phyloP scores from a whole-genome alignment of 2,329 filamentous ascomycete species.

The Xylaria sp. region DNA sequence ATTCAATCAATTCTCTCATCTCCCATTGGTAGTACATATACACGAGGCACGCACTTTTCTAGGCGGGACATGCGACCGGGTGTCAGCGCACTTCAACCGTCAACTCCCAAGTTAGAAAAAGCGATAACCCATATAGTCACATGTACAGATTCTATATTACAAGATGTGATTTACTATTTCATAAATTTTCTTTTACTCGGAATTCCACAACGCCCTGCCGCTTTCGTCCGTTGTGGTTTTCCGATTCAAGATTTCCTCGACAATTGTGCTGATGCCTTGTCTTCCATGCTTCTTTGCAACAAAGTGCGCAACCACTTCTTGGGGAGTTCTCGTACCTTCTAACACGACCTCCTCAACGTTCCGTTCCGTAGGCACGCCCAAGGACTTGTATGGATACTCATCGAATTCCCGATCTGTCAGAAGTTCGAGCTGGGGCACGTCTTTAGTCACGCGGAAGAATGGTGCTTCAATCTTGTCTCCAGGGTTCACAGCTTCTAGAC shows the following conservation, averaged over 20 bases:
- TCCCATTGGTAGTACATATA: background rate
- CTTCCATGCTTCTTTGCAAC: slow-evolving; percentile 68
- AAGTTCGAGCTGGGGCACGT: slow-evolving; percentile 64
- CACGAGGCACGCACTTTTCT: background rate
- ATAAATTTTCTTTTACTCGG: slow-evolving; percentile 9
- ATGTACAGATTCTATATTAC: slow-evolving; percentile 34
- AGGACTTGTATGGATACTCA: slow-evolving; percentile 76
- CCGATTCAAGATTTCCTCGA: slow-evolving; percentile 72
- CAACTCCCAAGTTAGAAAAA: background rate
- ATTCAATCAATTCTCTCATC: slow-evolving; percentile 18
- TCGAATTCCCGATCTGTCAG: slow-evolving; percentile 71
- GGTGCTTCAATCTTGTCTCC: slow-evolving; percentile 65
- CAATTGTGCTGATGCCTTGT: slow-evolving; percentile 75
- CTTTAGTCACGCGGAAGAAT: slow-evolving; percentile 72
- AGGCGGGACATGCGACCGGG: background rate
- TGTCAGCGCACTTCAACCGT: background rate
- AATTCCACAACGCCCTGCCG: slow-evolving; percentile 56
- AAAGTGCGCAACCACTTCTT: slow-evolving; percentile 72
- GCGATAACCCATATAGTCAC: background rate
- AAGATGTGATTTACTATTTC: slow-evolving; percentile 25
- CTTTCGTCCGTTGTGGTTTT: slow-evolving; percentile 63
- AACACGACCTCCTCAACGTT: slow-evolving; percentile 62
- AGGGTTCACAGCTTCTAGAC: slow-evolving; percentile 72
- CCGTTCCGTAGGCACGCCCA: slow-evolving; percentile 78
- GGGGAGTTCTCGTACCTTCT: slow-evolving; percentile 53